These are phyloP conservation scores for Aegilops umbellulata DNA, from an alignment of 176 grass and related monocot species.

Conservation along the genomic window DNA sequence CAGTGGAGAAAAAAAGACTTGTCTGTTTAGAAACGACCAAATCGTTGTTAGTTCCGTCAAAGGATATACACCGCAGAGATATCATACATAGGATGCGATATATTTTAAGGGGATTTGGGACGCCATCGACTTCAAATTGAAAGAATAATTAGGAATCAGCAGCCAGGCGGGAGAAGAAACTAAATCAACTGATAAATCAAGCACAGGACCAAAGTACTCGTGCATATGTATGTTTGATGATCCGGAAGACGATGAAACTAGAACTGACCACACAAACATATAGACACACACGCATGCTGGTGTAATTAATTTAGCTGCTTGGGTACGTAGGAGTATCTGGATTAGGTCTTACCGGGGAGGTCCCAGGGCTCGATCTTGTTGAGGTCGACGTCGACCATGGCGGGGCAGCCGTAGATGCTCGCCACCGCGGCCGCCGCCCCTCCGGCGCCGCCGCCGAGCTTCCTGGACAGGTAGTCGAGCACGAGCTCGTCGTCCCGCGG, in stretches of 20 bases:
- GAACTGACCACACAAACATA: not conserved
- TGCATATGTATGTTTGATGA: not conserved
- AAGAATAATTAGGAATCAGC: not conserved
- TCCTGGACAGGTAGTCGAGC: conserved; percentile 81
- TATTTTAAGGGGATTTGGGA: not conserved
- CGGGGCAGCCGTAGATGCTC: conserved; percentile 54
- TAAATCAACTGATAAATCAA: not conserved
- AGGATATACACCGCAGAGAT: not conserved
- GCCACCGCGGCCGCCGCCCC: not conserved
- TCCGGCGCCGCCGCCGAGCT: conserved; percentile 23
- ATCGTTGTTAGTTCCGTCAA: not conserved
- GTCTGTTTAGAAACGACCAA: conserved; percentile 5
- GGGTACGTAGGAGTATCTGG: not conserved
- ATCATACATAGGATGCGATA: not conserved
- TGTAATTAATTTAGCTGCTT: not conserved
- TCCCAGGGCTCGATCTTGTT: conserved; percentile 95
- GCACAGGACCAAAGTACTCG: not conserved
- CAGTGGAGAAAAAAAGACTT: conserved; percentile 9
- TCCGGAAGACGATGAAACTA: not conserved
- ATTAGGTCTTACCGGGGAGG: conserved; percentile 70
- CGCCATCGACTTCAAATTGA: not conserved
- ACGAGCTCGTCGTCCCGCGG: conserved; percentile 90
- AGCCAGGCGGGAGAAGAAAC: not conserved
- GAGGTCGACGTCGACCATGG: conserved; percentile 81
- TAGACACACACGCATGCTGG: not conserved